Evolutionary conservation across 192 early-diverging fungal genomes (phyloP).

Genomic region (Entrophospora sp.): DNA sequence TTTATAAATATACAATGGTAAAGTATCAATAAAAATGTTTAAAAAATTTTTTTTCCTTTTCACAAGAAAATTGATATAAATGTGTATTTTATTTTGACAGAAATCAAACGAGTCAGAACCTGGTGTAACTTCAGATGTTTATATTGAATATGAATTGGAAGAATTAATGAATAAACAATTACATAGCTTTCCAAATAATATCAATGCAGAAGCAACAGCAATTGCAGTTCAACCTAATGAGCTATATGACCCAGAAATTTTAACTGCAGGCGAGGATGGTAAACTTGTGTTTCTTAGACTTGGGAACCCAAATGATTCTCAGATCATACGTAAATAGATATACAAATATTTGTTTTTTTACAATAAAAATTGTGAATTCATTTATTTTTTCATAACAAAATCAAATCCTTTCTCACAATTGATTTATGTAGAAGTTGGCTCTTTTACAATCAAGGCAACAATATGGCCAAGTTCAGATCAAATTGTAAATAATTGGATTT

Average conservation of each 20-base stretch:
- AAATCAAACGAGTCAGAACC: neutral
- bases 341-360: neutral
- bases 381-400: neutral
- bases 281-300: constrained; percentile 15
- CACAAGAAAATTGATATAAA: neutral
- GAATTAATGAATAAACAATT: neutral
- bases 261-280: constrained; percentile 21
- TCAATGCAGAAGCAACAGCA: constrained; percentile 1
- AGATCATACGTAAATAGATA: constrained; percentile 5
- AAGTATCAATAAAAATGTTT: neutral
- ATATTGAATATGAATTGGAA: neutral
- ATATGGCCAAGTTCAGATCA: constrained; percentile 19
- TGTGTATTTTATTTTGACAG: neutral
- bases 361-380: neutral
- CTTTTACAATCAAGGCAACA: constrained; percentile 1
- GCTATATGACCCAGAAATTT: constrained; percentile 8
- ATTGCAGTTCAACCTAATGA: constrained; percentile 15
- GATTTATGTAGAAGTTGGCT: neutral
- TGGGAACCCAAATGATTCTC: neutral
- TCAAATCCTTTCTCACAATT: neutral
- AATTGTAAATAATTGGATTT: constrained; percentile 18
- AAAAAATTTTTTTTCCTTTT: neutral
- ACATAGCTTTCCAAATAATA: neutral
- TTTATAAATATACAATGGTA: neutral
- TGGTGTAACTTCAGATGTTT: neutral